These are phyloP conservation scores for Royoungia palumana DNA, from an alignment of 768 basidiomycete genomes.

Conservation along the genomic window DNA sequence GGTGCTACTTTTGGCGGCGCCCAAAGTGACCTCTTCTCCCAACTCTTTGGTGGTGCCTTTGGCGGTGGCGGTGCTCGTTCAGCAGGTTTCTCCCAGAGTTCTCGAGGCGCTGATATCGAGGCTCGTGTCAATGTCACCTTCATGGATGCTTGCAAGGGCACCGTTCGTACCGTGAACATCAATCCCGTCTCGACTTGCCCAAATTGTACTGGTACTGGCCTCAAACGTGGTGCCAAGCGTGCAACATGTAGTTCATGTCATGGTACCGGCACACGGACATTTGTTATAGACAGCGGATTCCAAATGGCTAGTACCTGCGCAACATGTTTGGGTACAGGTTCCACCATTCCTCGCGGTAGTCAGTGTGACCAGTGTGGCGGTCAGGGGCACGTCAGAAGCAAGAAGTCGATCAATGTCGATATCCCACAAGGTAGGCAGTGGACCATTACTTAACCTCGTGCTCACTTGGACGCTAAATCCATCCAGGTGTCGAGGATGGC, in stretches of 20 bases:
- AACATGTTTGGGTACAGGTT: conserved; percentile 78
- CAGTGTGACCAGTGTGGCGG: conserved; percentile 83
- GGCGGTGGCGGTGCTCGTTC: conserved; percentile 46
- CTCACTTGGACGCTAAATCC: conserved; percentile 7
- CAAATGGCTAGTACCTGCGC: conserved; percentile 93
- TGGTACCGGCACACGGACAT: conserved; percentile 85
- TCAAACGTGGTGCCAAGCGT: conserved; percentile 84
- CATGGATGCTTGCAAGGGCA: conserved; percentile 93
- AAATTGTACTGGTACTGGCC: conserved; percentile 80
- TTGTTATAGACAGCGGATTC: conserved; percentile 90
- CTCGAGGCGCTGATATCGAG: conserved; percentile 81
- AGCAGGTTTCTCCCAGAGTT: conserved; percentile 40
- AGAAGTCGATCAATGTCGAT: conserved; percentile 74
- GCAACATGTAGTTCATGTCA: conserved; percentile 75
- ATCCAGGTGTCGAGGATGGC: conserved; percentile 86
- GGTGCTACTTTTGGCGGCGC: conserved; percentile 52
- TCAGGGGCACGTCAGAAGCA: conserved; percentile 80
- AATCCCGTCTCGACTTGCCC: conserved; percentile 80
- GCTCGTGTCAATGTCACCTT: conserved; percentile 73
- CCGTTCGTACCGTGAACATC: conserved; percentile 68
- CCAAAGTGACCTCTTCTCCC: conserved; percentile 74
- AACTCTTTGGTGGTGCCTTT: conserved; percentile 72
- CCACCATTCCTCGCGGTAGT: conserved; percentile 69
- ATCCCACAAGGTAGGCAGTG: conserved; percentile 74
- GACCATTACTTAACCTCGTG: background rate